Percentiles rank a stretch among this genome's conserved stretches.
Conservation (phyloP, 768 basidiomycete species). For the Boletus speciosus region DNA sequence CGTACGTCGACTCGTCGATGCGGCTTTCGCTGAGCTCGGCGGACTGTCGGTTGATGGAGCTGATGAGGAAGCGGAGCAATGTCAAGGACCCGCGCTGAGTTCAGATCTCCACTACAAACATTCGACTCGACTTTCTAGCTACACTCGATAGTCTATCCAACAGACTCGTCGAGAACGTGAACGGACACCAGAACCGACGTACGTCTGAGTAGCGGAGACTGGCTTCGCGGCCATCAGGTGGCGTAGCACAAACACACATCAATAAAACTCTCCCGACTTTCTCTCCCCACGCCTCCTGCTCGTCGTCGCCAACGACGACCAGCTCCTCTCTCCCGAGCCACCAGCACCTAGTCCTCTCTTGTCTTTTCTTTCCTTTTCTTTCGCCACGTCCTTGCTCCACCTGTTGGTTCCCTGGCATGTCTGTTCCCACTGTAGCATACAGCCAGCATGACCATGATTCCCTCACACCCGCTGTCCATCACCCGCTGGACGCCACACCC, state of each 20-base stretch:
- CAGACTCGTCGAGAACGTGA: not conserved
- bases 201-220: not conserved
- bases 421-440: conserved; percentile 35
- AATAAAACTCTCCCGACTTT: conserved; percentile 24
- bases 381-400: not conserved
- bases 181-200: not conserved
- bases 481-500: conserved; percentile 43
- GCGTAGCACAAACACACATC: conserved; percentile 19
- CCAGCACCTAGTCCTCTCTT: not conserved
- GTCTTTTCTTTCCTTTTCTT: conserved; percentile 27
- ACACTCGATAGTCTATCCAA: not conserved
- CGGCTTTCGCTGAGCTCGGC: conserved; percentile 36
- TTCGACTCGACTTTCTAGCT: conserved; percentile 1
- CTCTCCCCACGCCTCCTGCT: conserved; percentile 29
- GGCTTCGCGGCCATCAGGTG: conserved; percentile 7
- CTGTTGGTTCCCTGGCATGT: conserved; percentile 35
- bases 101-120: conserved; percentile 17
- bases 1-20: conserved; percentile 24
- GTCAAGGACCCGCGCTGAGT: conserved; percentile 24
- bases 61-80: conserved; percentile 18
- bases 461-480: conserved; percentile 15
- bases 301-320: conserved; percentile 33
- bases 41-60: conserved; percentile 30
- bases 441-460: conserved; percentile 39
- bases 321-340: conserved; percentile 1